Conservation (phyloP, 2,329 filamentous ascomycete species). For the Ophiocordyceps australis region DNA sequence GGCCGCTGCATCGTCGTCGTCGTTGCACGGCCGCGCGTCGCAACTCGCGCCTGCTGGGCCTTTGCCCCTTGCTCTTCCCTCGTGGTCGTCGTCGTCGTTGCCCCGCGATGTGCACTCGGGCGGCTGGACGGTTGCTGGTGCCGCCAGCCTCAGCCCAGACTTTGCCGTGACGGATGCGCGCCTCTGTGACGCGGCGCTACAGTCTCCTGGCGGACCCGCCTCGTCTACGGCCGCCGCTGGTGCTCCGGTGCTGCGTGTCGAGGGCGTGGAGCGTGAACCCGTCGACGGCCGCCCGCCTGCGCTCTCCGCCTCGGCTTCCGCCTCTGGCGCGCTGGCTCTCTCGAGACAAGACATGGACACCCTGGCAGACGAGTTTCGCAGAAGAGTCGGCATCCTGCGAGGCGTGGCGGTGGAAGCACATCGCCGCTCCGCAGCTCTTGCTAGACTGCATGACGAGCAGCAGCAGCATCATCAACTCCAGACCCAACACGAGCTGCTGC, state of each 20-base stretch:
- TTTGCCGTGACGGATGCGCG: slow-evolving; percentile 43
- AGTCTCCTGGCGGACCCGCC: slow-evolving; percentile 23
- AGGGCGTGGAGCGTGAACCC: slow-evolving; percentile 18
- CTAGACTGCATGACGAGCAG: background rate
- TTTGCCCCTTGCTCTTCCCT: too few relatives aligned
- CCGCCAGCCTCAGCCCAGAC: slow-evolving; percentile 53
- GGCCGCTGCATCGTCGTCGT: too few relatives aligned
- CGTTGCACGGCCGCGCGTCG: slow-evolving; percentile 17
- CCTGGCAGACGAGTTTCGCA: slow-evolving; percentile 38
- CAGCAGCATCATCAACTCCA: slow-evolving; percentile 1
- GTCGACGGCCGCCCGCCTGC: slow-evolving; percentile 8
- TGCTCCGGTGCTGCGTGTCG: slow-evolving; percentile 14
- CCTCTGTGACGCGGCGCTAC: slow-evolving; percentile 22
- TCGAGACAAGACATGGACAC: slow-evolving; percentile 27
- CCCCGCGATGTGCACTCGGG: too few relatives aligned
- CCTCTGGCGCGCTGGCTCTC: slow-evolving; percentile 6
- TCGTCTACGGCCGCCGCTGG: slow-evolving; percentile 9
- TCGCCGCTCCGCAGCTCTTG: slow-evolving; percentile 17
- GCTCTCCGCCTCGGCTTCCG: slow-evolving; percentile 7
- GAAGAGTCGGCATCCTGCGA: slow-evolving; percentile 33
- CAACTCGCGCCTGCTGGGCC: too few relatives aligned
- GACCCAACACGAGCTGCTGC: background rate
- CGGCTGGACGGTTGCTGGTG: slow-evolving; percentile 40
- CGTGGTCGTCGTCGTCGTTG: too few relatives aligned
- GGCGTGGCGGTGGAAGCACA: slow-evolving; percentile 34